Base-by-base conservation (phyloP, 1,284 basidiomycete species). In the Heterobasidion parviporum region DNA sequence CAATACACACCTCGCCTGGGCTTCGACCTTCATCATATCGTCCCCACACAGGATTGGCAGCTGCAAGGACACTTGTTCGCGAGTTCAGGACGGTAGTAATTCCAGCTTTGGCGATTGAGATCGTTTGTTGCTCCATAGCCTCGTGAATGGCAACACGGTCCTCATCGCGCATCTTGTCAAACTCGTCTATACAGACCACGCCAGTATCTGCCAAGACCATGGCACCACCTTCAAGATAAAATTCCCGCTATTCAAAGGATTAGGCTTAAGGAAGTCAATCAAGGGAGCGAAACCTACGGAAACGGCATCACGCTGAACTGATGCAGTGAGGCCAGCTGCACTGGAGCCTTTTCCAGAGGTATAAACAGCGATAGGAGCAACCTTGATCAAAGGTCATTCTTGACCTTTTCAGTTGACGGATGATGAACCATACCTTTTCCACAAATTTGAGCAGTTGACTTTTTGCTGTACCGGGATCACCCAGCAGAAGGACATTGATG, bases 121-220 rank as follows among this genome's bases (percentile, higher is more conserved):
- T 99, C 0, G 96, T 99, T 70, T 99, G 96, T 68, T 99, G 96
- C 67, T 99, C 96, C 96, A 99, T 99, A 15, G 96, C 97, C 74
- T 99, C 97, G 73, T 99, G 97, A 59, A 99, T 99, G 0, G 97
- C 97, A 2, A 99, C 97, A 58, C 97, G 86, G 68, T 99, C 97
- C 71, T 98, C 96, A 67, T 99, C 97, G 34, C 96, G 81, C 97
- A 99, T 99, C 79, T 99, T 99, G 77, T 99, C 97, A 65, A 99
- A 99, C 71, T 99, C 97, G 68, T 99, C 97, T 66, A 99, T 99
- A 68, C 97, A 99, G 18, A 99, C 97, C 14, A 99, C 95, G 33
- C 97, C 97, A 4, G 93, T 94, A 68, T 99, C 97, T 0, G 97
- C 97, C 34, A 99, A 82, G 8, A 99, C 97, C 97, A 99, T 99